A percentile compares a stretch with the other conserved stretches of the same genome.
phyloP scores from a whole-genome alignment of 305 asterid species.

The Fraxinus paxiana region DNA sequence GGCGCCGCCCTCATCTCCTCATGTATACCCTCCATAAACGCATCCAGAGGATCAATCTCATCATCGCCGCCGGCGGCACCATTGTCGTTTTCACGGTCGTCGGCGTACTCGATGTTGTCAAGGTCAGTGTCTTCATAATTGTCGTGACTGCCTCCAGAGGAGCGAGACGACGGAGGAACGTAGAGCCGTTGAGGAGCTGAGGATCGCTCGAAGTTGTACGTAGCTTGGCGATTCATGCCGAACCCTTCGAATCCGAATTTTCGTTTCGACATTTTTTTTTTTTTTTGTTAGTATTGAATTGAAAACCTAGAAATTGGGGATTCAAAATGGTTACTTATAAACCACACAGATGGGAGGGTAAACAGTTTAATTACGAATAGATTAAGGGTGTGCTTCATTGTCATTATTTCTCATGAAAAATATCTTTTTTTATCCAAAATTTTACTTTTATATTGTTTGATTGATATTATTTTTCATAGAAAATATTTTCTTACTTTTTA shows the following conservation, averaged over 20 bases:
- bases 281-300: constrained; percentile 1
- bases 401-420: too few relatives aligned
- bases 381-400: too few relatives aligned
- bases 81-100: constrained; percentile 33
- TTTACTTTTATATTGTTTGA: too few relatives aligned
- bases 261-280: constrained; percentile 62
- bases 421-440: too few relatives aligned
- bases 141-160: constrained; percentile 47
- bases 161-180: constrained; percentile 68
- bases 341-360: background rate
- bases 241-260: constrained; percentile 90
- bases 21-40: constrained; percentile 91
- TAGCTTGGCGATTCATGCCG: constrained; percentile 76
- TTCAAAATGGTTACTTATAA: background rate
- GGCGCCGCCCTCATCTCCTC: constrained; percentile 86
- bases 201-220: constrained; percentile 81
- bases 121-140: constrained; percentile 64
- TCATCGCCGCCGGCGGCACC: constrained; percentile 32
- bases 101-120: constrained; percentile 66
- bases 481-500: too few relatives aligned
- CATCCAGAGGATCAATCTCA: constrained; percentile 88
- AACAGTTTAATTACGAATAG: background rate
- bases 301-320: constrained; percentile 35
- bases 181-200: constrained; percentile 68
- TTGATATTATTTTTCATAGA: too few relatives aligned